Base-by-base conservation (phyloP, 306 rosid genomes). In the Mimosa pudica region DNA sequence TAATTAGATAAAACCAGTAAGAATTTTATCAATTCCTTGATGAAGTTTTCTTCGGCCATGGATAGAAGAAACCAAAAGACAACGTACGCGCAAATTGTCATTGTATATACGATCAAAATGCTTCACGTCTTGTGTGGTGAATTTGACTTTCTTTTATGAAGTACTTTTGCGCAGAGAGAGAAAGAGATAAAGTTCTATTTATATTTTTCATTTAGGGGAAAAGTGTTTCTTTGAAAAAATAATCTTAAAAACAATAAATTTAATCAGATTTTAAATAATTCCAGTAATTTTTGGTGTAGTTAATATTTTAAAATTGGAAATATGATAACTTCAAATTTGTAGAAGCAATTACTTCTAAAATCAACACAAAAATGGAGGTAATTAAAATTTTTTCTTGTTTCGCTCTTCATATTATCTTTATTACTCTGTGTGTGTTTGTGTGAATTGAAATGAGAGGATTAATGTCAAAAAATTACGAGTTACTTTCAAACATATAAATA, bases 1-100 rank as follows among this genome's bases (percentile, higher is more conserved):
- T 18, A 20, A 24, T 60, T n/a, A 35, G 77, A 45, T 67, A 70
- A 32, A 70, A 74, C 77, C 75, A 44, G 82, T 84, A 46, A 77
- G 80, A 64, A 73, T 81, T 62, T 72, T 63, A 78, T 54, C 7
- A 18, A 61, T 52, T 64, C 67, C 62, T 58, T n/a, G 12, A 14
- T 58, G 85, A 70, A 72, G 65, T 74, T 80, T 81, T 72, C 73
- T 82, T 70, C 74, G 73, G 44, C 44, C 74, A 72, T 48, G 47
- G 79, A 80, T 11, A 87, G 73, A 55, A 80, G 49, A 44, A 55
- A 18, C 30, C 6, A 20, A 51, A 63, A 71, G 55, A 30, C 57
- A 24, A 78, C 67, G 44, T 78, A 78, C 67, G 44, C 82, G 76
- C 77, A 67, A 64, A 70, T 76, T 69, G 65, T 41, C 8, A 24